Evolutionary conservation across 2,329 filamentous ascomycete genomes (phyloP).

Genomic region (Aspergillus sp.): DNA sequence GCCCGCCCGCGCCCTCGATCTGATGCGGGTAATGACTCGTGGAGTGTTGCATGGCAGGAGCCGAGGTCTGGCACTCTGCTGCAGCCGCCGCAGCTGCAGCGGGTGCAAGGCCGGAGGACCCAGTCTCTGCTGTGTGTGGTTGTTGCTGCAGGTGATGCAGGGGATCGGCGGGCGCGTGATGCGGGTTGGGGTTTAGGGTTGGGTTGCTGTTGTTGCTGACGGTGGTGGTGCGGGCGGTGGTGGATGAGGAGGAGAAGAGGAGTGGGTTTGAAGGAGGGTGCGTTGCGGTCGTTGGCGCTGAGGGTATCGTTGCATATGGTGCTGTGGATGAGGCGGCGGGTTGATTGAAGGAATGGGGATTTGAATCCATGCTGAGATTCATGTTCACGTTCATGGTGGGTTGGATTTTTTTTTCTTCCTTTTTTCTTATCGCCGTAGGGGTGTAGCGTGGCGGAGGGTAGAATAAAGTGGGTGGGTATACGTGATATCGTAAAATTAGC

Average conservation of each 20-base stretch:
- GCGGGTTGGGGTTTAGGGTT: background rate
- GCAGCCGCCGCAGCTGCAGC: no score
- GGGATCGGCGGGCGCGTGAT: background rate
- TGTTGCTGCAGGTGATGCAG: background rate
- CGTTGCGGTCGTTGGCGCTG: slow-evolving; percentile 1
- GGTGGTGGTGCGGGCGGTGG: background rate
- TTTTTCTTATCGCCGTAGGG: no score
- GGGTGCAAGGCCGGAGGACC: background rate
- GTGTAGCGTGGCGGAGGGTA: background rate
- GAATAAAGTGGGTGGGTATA: background rate
- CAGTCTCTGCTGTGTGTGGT: background rate
- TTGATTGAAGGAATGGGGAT: slow-evolving; percentile 2
- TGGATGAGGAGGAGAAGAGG: background rate
- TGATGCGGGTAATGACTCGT: slow-evolving; percentile 25
- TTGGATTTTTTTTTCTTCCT: no score
- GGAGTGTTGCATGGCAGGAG: slow-evolving; percentile 1
- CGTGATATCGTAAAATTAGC: background rate
- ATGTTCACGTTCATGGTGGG: background rate
- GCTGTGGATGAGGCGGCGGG: background rate
- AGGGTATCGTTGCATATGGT: background rate
- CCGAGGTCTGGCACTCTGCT: background rate
- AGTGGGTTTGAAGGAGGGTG: slow-evolving; percentile 5
- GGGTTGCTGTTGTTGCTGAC: background rate
- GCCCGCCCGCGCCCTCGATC: slow-evolving; percentile 29
- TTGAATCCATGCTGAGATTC: slow-evolving; percentile 3